A percentile compares a stretch with the other conserved stretches of the same genome.
Evolutionary conservation across 345 rosid species (phyloP).

Genomic region (Zanthoxylum bungeanum): DNA sequence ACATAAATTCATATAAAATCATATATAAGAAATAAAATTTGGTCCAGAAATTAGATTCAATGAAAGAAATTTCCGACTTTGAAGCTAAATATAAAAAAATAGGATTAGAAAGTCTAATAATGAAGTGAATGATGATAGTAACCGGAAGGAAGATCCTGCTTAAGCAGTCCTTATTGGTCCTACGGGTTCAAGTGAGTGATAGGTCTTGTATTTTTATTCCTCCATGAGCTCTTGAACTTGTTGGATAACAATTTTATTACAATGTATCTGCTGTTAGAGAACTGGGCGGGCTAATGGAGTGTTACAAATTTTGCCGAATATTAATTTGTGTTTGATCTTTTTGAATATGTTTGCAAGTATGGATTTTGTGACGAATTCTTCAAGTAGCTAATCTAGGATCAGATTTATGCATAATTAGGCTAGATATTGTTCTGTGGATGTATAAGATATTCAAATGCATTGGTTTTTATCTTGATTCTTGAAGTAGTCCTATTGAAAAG

Average conservation of each 20-base stretch:
- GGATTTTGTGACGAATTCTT: neutral
- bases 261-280: neutral
- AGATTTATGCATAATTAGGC: neutral
- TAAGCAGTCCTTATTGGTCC: slow-evolving; percentile 97
- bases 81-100: slow-evolving; percentile 86
- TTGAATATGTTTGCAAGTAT: neutral
- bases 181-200: slow-evolving; percentile 53
- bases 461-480: neutral
- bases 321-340: neutral
- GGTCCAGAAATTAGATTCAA: too few species aligned
- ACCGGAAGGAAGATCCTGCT: slow-evolving; percentile 75
- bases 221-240: slow-evolving; percentile 1
- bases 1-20: too few species aligned
- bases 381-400: neutral
- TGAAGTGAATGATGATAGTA: slow-evolving; percentile 44
- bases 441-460: neutral
- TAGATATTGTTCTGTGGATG: neutral
- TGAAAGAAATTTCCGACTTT: slow-evolving; percentile 68
- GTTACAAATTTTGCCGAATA: neutral
- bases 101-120: slow-evolving; percentile 62
- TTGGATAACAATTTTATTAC: neutral
- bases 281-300: slow-evolving; percentile 1
- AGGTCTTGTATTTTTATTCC: neutral
- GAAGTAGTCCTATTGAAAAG: neutral
- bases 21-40: too few species aligned